Conservation (phyloP, 345 rosid genomes). For the Iberis pinnata region DNA sequence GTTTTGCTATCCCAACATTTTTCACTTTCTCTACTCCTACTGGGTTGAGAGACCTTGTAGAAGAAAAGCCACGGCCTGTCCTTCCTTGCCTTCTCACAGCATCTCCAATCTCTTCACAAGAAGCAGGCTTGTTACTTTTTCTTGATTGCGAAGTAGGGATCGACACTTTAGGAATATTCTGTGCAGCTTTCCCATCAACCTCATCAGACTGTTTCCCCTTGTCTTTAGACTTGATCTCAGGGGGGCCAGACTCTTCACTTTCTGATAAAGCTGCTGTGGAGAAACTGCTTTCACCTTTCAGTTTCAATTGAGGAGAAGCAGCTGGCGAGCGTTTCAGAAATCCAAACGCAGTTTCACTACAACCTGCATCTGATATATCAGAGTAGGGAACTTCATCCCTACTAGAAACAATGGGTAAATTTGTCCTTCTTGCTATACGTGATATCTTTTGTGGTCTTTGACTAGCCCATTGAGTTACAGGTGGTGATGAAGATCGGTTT, state of each 20-base stretch:
- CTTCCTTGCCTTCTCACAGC: slow-evolving; percentile 83
- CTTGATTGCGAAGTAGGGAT: slow-evolving; percentile 48
- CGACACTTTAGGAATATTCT: slow-evolving; percentile 57
- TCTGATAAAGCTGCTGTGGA: slow-evolving; percentile 72
- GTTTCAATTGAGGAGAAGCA: slow-evolving; percentile 48
- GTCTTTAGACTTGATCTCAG: slow-evolving; percentile 69
- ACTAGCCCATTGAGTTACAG: slow-evolving; percentile 77
- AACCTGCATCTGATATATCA: slow-evolving; percentile 61
- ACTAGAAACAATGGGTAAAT: slow-evolving; percentile 64
- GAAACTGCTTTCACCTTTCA: slow-evolving; percentile 60
- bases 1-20: slow-evolving; percentile 76
- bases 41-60: slow-evolving; percentile 61
- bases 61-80: slow-evolving; percentile 58
- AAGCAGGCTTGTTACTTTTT: slow-evolving; percentile 60
- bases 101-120: slow-evolving; percentile 67
- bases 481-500: slow-evolving; percentile 69
- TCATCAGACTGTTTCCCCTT: slow-evolving; percentile 68
- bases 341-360: slow-evolving; percentile 59
- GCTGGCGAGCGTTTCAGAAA: slow-evolving; percentile 49
- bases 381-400: slow-evolving; percentile 55
- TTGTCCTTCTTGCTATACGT: slow-evolving; percentile 82
- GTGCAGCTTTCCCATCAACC: slow-evolving; percentile 62
- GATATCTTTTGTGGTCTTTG: slow-evolving; percentile 85
- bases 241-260: slow-evolving; percentile 81
- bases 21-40: slow-evolving; percentile 52